Percentiles rank a stretch among this genome's conserved stretches.
phyloP scores from a whole-genome alignment of 768 basidiomycete species.

The Suillus subaureus region DNA sequence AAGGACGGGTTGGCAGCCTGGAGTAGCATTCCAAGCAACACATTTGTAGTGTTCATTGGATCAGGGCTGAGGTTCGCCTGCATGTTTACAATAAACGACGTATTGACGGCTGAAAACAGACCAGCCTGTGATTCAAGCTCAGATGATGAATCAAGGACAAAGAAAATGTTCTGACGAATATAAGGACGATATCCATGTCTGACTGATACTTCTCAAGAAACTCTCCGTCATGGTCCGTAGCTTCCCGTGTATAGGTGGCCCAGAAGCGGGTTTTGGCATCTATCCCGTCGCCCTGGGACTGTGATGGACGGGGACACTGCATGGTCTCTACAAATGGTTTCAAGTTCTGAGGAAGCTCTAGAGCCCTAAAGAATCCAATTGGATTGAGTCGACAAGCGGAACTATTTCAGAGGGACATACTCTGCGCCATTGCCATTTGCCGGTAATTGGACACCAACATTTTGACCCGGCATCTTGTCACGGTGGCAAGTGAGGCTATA shows the following conservation, averaged over 20 bases:
- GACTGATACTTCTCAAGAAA: slow-evolving; percentile 20
- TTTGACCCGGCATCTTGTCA: background rate
- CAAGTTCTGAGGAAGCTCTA: background rate
- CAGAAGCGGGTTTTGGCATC: slow-evolving; percentile 13
- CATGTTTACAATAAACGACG: slow-evolving; percentile 15
- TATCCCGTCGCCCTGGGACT: background rate
- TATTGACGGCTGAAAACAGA: slow-evolving; percentile 18
- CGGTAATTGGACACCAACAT: background rate
- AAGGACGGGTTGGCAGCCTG: slow-evolving; percentile 7
- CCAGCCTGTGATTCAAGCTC: slow-evolving; percentile 12
- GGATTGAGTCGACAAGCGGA: background rate
- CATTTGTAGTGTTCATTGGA: slow-evolving; percentile 15
- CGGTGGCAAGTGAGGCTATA: background rate
- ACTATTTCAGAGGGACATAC: background rate
- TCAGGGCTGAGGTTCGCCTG: slow-evolving; percentile 15
- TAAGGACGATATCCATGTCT: slow-evolving; percentile 22
- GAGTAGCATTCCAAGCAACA: slow-evolving; percentile 14
- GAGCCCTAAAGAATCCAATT: background rate
- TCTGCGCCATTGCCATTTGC: background rate
- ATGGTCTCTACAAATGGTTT: background rate
- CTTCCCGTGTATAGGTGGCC: slow-evolving; percentile 17
- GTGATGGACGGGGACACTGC: background rate
- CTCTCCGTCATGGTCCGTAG: slow-evolving; percentile 19
- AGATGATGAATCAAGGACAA: background rate
- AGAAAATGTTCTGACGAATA: slow-evolving; percentile 21